Conservation (phyloP, 352 stramenopile species). For the Phytophthora citrophthora region DNA sequence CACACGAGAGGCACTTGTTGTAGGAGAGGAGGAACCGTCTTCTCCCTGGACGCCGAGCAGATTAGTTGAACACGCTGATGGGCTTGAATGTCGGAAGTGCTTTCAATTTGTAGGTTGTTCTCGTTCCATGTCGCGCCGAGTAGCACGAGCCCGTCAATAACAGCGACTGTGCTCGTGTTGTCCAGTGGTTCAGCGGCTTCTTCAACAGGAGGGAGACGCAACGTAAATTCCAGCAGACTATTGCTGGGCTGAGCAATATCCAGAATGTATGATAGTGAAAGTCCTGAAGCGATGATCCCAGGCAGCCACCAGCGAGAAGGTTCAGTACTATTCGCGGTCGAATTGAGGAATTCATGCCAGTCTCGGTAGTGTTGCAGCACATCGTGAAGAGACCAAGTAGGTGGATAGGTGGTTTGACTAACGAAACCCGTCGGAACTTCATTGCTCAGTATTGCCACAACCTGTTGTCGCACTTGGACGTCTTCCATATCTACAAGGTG, state of each 20-base stretch:
- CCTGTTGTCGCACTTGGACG: constrained; percentile 1
- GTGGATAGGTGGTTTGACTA: background rate
- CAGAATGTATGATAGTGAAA: constrained; percentile 18
- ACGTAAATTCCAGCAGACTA: constrained; percentile 9
- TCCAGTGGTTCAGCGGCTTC: background rate
- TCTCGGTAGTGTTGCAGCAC: constrained; percentile 33
- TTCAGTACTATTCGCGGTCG: background rate
- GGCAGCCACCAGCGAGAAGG: constrained; percentile 23
- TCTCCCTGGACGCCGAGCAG: background rate
- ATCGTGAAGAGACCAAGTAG: constrained; percentile 31
- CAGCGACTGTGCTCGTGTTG: constrained; percentile 1
- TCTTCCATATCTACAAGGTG: constrained; percentile 24
- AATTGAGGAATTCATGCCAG: constrained; percentile 16
- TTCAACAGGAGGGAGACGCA: constrained; percentile 1
- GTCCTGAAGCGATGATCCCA: constrained; percentile 6
- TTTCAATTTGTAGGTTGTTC: constrained; percentile 14
- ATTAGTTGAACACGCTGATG: constrained; percentile 28
- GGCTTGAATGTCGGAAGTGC: background rate
- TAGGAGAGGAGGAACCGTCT: background rate
- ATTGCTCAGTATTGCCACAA: constrained; percentile 28
- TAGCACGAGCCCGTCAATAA: constrained; percentile 43
- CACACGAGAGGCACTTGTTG: constrained; percentile 15
- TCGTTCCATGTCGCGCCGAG: constrained; percentile 39
- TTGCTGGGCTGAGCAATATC: constrained; percentile 1
- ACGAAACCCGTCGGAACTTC: constrained; percentile 18